Base-by-base conservation (phyloP, 352 stramenopile genomes). In the Pythium myriotylum region DNA sequence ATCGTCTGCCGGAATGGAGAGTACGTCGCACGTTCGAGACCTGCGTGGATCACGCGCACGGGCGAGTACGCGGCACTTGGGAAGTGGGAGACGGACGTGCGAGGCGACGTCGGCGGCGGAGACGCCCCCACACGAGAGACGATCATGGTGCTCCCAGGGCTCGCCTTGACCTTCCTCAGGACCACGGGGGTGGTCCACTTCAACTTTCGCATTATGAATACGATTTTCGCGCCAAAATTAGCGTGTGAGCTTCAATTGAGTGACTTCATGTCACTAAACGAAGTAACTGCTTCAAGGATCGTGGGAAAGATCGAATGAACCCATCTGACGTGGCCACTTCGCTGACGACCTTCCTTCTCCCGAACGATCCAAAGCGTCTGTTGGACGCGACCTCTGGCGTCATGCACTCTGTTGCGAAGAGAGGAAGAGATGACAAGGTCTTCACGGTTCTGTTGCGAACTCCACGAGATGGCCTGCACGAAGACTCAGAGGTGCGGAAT, bases 1-100 rank as follows among this genome's bases (percentile, higher is more conserved):
- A 90, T 84, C 7, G 80, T 81, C 24, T 81, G 68, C 24, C 82
- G 82, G 55, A 92, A 92, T 2, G 75, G 71, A 17, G 73, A 22
- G 51, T 92, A 90, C 35, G 66, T 59, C 24, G 37, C 70, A 39
- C 29, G 68, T 17, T 49, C 61, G 49, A 37, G 54, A 26, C 54
- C 68, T 16, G 74, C 41, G 16, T 50, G 58, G 26, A 67, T 50
- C 22, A 67, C 53, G 9, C 57, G 40, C 17, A 64, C 52, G 20
- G 43, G 47, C 9, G 51, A 52, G n/a, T 47, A 40, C 5, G 35
- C 51, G 9, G 42, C 20, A 14, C 26, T 33, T 0, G 46, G 60
- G 19, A 58, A 58, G 22, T 43, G 45, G 14, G 43, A 68, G 43
- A 68, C 53, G 27, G 39, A 24, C 17, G 60, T 57, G 37, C 53